These are phyloP conservation scores for Cenchrus fungigraminus DNA, from an alignment of 176 grass and related monocot genomes.

Conservation along the genomic window DNA sequence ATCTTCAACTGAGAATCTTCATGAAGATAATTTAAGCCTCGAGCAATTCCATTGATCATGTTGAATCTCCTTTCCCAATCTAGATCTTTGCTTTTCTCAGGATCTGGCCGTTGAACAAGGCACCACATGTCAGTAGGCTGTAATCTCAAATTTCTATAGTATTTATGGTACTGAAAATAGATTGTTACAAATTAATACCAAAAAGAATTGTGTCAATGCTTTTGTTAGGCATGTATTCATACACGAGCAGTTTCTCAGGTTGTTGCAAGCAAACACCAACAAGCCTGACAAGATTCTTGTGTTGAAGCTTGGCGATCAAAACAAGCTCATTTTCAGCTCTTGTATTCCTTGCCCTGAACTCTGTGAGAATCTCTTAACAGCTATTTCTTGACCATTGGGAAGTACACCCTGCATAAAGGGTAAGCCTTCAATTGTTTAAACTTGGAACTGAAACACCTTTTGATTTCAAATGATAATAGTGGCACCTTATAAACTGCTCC, in stretches of 20 bases:
- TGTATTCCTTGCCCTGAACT: constrained; percentile 43
- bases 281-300: constrained; percentile 54
- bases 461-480: neutral
- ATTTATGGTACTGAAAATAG: neutral
- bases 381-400: constrained; percentile 47
- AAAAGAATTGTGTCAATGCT: constrained; percentile 53
- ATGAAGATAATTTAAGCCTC: constrained; percentile 67
- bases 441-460: neutral
- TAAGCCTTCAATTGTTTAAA: neutral
- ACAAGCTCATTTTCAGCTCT: constrained; percentile 54
- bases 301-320: constrained; percentile 57
- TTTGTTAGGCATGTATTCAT: constrained; percentile 59
- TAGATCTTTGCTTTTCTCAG: constrained; percentile 35
- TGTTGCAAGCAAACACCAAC: constrained; percentile 50
- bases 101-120: constrained; percentile 43
- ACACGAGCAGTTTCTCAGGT: constrained; percentile 50
- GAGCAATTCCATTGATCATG: constrained; percentile 51
- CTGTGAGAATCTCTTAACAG: constrained; percentile 44
- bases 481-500: constrained; percentile 82
- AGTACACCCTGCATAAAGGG: constrained; percentile 40
- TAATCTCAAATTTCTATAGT: neutral
- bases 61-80: constrained; percentile 50
- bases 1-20: constrained; percentile 66
- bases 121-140: neutral
- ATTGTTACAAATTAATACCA: constrained; percentile 15